Percentiles rank a stretch among this genome's conserved stretches.
These are phyloP conservation scores for Huntiella omanensis DNA, from an alignment of 2,329 filamentous ascomycete genomes.

Conservation along the genomic window DNA sequence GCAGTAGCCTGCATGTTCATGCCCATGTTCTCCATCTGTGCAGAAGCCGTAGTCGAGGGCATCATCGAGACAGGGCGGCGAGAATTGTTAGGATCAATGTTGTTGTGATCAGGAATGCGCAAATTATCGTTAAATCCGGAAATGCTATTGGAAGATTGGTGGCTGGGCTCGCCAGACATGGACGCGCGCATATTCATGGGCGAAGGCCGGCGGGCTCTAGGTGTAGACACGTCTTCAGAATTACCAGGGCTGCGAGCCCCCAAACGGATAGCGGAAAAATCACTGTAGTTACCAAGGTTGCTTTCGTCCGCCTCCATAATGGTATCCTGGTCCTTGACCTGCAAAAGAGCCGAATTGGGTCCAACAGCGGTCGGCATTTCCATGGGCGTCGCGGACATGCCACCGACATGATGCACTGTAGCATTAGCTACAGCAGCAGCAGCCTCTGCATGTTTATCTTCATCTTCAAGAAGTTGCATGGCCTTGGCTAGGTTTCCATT, in stretches of 20 bases:
- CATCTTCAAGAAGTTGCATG: constrained; percentile 45
- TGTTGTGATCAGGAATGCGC: constrained; percentile 19
- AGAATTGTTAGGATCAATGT: constrained; percentile 15
- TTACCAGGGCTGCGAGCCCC: constrained; percentile 3
- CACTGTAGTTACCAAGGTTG: constrained; percentile 51
- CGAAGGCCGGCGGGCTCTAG: constrained; percentile 30
- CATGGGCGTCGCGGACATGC: constrained; percentile 13
- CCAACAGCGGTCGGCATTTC: constrained; percentile 15
- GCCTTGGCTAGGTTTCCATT: constrained; percentile 38
- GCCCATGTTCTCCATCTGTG: background rate
- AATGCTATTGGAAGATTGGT: constrained; percentile 57
- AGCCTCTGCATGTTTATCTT: constrained; percentile 15
- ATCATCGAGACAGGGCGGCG: constrained; percentile 16
- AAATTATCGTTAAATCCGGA: constrained; percentile 74
- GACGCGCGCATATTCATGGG: constrained; percentile 24
- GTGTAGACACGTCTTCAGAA: constrained; percentile 4
- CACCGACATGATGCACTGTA: constrained; percentile 14
- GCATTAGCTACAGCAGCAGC: background rate
- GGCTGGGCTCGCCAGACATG: constrained; percentile 18
- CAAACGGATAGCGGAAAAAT: constrained; percentile 69
- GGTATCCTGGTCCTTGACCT: constrained; percentile 7
- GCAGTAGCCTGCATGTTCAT: constrained; percentile 16
- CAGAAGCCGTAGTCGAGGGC: constrained; percentile 3
- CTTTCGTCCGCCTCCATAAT: constrained; percentile 18
- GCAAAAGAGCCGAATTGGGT: background rate